These are phyloP conservation scores for Mycena venus DNA, from an alignment of 768 basidiomycete genomes.

Conservation along the genomic window DNA sequence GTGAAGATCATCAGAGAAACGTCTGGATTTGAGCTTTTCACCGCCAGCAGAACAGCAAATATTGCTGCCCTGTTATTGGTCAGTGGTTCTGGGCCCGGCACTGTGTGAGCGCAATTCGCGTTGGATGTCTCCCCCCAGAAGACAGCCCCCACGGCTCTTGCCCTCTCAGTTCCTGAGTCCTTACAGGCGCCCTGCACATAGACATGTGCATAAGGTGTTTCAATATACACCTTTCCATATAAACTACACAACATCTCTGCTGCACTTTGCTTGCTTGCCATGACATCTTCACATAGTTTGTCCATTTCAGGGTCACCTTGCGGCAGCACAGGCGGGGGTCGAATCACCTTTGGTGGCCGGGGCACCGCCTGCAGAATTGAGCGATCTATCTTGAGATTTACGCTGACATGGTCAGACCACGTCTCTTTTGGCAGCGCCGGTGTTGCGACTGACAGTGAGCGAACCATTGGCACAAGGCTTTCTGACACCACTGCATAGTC, in stretches of 20 bases:
- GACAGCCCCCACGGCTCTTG: background rate
- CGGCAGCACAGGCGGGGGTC: background rate
- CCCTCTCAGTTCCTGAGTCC: background rate
- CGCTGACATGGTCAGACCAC: slow-evolving; percentile 19
- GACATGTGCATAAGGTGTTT: background rate
- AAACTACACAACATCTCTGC: background rate
- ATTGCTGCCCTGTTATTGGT: slow-evolving; percentile 10
- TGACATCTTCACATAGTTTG: background rate
- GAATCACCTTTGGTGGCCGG: background rate
- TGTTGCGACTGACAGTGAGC: background rate
- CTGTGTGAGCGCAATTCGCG: background rate
- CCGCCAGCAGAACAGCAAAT: background rate
- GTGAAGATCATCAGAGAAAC: background rate
- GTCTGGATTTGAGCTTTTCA: background rate
- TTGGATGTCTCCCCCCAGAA: slow-evolving; percentile 6
- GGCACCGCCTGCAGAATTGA: background rate
- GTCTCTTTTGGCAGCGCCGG: background rate
- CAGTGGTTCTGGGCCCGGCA: background rate
- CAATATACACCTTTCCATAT: background rate
- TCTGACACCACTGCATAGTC: slow-evolving; percentile 15
- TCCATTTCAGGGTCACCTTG: background rate
- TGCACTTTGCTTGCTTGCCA: slow-evolving; percentile 1
- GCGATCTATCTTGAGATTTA: background rate
- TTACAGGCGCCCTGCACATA: background rate
- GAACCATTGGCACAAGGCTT: background rate